These are phyloP conservation scores for Leptographium radiaticola DNA, from an alignment of 2,329 filamentous ascomycete genomes.

Conservation along the genomic window DNA sequence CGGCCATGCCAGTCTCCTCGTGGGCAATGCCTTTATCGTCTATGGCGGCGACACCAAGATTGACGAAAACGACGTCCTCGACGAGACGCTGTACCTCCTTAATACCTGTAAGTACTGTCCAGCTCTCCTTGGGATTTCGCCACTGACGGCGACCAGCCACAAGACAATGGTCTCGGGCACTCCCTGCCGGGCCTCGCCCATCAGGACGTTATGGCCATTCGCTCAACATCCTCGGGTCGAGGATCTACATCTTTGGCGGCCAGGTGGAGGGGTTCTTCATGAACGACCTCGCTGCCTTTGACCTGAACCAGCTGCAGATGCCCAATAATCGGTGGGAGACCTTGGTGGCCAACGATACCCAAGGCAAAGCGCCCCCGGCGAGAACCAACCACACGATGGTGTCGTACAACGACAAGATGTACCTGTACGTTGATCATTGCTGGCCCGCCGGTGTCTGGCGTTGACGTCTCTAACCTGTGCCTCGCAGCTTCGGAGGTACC, in stretches of 20 bases:
- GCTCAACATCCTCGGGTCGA: constrained; percentile 89
- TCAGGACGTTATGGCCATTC: constrained; percentile 92
- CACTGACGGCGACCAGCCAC: constrained; percentile 50
- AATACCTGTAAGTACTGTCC: constrained; percentile 64
- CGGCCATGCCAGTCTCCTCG: constrained; percentile 82
- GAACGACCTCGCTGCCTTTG: constrained; percentile 92
- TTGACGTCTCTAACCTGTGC: neutral
- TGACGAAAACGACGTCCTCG: constrained; percentile 78
- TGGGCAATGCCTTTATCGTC: constrained; percentile 97
- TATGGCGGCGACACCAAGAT: constrained; percentile 98
- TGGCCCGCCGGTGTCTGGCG: neutral
- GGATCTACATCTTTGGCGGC: constrained; percentile 94
- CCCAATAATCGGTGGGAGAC: constrained; percentile 90
- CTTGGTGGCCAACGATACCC: constrained; percentile 58
- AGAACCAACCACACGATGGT: constrained; percentile 92
- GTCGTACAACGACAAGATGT: constrained; percentile 86
- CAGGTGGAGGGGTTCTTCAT: constrained; percentile 97
- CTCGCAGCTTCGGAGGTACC: constrained; percentile 80
- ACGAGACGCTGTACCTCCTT: constrained; percentile 89
- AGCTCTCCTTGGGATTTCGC: neutral
- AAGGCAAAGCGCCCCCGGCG: constrained; percentile 64
- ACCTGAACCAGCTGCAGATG: constrained; percentile 86
- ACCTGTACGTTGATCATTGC: constrained; percentile 51
- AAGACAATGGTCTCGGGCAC: constrained; percentile 90
- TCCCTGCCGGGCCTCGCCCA: constrained; percentile 75